Conservation (phyloP, 2,329 filamentous ascomycete species). For the Clonostachys solani region DNA sequence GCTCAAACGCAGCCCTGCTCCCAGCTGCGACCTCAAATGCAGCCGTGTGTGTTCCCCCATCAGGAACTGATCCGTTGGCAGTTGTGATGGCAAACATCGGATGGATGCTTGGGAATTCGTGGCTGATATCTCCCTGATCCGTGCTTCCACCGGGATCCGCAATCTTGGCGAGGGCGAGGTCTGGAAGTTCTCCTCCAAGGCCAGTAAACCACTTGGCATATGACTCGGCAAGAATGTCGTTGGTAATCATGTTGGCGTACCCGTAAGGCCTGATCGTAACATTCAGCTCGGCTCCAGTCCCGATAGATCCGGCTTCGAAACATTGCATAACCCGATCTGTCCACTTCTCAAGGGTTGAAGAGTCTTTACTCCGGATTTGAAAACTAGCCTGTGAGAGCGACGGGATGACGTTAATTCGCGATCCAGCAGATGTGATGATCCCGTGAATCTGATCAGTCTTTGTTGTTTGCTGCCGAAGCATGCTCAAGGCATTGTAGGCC, state of each 20-base stretch:
- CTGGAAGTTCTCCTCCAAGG: conserved; percentile 12
- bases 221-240: conserved; percentile 13
- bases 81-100: conserved; percentile 16
- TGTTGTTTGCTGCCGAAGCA: conserved; percentile 43
- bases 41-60: conserved; percentile 42
- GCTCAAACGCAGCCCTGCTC: conserved; percentile 38
- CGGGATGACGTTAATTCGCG: conserved; percentile 15
- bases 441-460: conserved; percentile 45
- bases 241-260: conserved; percentile 23
- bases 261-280: conserved; percentile 22
- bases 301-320: conserved; percentile 20
- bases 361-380: conserved; percentile 47
- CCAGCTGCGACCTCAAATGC: conserved; percentile 47
- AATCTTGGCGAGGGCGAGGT: conserved; percentile 16
- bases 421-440: conserved; percentile 34
- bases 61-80: conserved; percentile 11
- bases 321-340: conserved; percentile 13
- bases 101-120: conserved; percentile 17
- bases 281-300: conserved; percentile 22
- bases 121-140: conserved; percentile 21
- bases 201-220: conserved; percentile 14
- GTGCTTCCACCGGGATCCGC: conserved; percentile 13
- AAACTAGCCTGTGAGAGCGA: conserved; percentile 54
- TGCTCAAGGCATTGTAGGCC: conserved; percentile 31
- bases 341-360: conserved; percentile 11